Evolutionary conservation across 139 green algal genomes (phyloP), one percentile per base, ranked within the genome.

Genomic region (Parachlorella kessleri): DNA sequence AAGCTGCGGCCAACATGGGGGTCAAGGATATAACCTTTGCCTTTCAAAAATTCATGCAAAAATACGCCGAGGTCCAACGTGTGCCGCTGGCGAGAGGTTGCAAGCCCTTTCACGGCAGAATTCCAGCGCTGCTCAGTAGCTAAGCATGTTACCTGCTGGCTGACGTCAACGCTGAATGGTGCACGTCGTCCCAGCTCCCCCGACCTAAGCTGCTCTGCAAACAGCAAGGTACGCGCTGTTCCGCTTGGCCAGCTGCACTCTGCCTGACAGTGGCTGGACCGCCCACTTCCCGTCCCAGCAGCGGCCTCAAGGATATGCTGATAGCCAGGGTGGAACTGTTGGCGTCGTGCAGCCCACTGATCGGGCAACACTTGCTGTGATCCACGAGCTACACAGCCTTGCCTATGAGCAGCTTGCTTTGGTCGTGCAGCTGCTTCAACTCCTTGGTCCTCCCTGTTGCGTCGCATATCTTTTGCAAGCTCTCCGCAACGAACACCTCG

Each of bases 1-100:
- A 55, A 97, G 88, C 84, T 83, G 78, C 48, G 10, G 28, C 14
- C 4, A 26, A 14, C 41, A 5, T 24, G 14, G 48, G 26, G 26
- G 41, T 39, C 37, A 55, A n/a, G 66, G 18, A 9, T n/a, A 38
- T 75, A n/a, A n/a, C n/a, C n/a, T n/a, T n/a, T n/a, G n/a, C n/a
- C n/a, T n/a, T n/a, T n/a, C n/a, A n/a, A n/a, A n/a, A n/a, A n/a
- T n/a, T n/a, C n/a, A n/a, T n/a, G n/a, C 48, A 59, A 18, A 14
- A 59, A 18, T 59, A 18, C 14, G 14, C 14, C 21, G 48, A 59
- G 48, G 48, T 18, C 48, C 48, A 59, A 14, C 48, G 48, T 18
- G 14, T 18, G 48, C 48, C 14, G 48, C 21, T 1, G 48, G 48
- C 48, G 48, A 14, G 21, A 59, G 48, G 48, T 59, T 59, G 0